These are phyloP conservation scores for Trametes versicolor DNA, from an alignment of 1,284 basidiomycete species.

Conservation along the genomic window DNA sequence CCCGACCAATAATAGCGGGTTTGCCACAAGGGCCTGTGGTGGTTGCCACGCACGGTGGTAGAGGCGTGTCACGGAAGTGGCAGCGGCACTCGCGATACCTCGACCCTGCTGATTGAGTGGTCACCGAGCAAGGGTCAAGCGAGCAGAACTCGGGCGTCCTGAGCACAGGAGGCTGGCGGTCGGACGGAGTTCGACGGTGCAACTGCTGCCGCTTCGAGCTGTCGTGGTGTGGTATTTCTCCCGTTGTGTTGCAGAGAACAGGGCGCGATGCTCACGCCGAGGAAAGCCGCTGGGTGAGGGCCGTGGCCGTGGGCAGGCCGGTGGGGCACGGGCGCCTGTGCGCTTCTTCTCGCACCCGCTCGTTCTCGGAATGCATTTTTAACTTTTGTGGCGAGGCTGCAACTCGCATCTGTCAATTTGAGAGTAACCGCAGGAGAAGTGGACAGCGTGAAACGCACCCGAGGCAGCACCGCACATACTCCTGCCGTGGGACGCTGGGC, in stretches of 20 bases:
- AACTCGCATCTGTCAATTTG: slow-evolving; percentile 5
- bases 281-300: neutral
- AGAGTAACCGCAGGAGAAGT: neutral
- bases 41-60: slow-evolving; percentile 8
- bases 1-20: slow-evolving; percentile 1
- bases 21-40: slow-evolving; percentile 4
- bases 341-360: neutral
- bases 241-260: neutral
- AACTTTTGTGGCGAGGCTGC: slow-evolving; percentile 1
- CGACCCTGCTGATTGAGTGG: slow-evolving; percentile 4
- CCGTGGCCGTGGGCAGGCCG: neutral
- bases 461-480: neutral
- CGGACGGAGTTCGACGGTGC: neutral
- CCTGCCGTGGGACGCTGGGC: neutral
- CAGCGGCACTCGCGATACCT: slow-evolving; percentile 5
- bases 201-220: neutral
- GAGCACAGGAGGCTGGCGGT: neutral
- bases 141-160: neutral
- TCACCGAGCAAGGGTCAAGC: neutral
- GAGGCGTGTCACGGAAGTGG: slow-evolving; percentile 1
- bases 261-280: neutral
- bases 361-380: neutral
- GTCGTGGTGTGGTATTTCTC: neutral
- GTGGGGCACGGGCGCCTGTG: slow-evolving; percentile 2
- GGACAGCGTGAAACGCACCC: neutral